These are phyloP conservation scores for Colletotrichum phormii DNA, from an alignment of 2,329 filamentous ascomycete species.

Conservation along the genomic window DNA sequence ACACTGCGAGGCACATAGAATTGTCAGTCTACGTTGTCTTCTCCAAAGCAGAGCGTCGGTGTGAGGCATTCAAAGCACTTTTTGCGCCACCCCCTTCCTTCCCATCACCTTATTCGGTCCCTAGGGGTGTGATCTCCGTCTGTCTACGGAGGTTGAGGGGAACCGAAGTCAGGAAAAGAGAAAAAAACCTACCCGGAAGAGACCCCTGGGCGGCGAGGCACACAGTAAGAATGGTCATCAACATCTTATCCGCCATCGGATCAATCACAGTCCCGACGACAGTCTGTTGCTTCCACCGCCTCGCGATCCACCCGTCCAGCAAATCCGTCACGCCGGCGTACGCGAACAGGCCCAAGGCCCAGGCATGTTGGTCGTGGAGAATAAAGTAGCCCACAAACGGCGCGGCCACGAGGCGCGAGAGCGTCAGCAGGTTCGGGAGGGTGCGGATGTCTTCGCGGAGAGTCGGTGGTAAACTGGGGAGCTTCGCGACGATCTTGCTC, in stretches of 20 bases:
- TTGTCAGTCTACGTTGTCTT: not conserved
- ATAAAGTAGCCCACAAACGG: conserved; percentile 91
- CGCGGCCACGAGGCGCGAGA: conserved; percentile 84
- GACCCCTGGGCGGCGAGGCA: conserved; percentile 86
- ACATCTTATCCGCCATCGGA: conserved; percentile 94
- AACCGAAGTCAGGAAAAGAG: not conserved
- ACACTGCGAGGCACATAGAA: conserved; percentile 63
- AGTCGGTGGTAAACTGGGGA: conserved; percentile 18
- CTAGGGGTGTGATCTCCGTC: not conserved
- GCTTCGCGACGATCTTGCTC: conserved; percentile 19
- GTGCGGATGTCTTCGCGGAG: conserved; percentile 94
- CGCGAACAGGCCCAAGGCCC: conserved; percentile 86
- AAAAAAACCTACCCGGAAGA: conserved; percentile 73
- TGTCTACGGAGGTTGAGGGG: not conserved
- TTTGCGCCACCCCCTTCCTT: not conserved
- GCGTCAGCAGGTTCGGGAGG: conserved; percentile 92
- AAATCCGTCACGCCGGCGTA: conserved; percentile 94
- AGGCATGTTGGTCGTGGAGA: conserved; percentile 81
- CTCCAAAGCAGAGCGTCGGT: no score
- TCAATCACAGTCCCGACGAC: conserved; percentile 96
- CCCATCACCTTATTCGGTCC: not conserved
- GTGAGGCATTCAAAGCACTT: no score
- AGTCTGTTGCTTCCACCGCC: conserved; percentile 87
- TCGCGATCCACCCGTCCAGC: conserved; percentile 93
- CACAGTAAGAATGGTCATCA: conserved; percentile 94